A percentile compares a stretch with the other conserved stretches of the same genome.
Evolutionary conservation across 2,329 filamentous ascomycete species (phyloP).

Genomic region (Aureobasidium sp.): DNA sequence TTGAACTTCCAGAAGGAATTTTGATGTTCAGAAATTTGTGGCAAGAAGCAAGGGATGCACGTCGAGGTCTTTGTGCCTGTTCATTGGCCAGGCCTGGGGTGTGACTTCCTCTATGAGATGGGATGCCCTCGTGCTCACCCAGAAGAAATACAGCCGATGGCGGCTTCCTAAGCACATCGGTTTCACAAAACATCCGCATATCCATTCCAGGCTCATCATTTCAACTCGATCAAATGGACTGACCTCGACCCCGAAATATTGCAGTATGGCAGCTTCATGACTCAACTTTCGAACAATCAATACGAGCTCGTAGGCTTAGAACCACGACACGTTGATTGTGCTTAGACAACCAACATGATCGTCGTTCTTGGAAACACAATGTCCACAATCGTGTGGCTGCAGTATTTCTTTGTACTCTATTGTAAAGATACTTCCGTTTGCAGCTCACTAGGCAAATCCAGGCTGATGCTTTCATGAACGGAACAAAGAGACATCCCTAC

Average conservation of each 20-base stretch:
- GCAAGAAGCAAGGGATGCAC: neutral
- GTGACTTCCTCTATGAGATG: too few relatives aligned
- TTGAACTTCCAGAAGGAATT: neutral
- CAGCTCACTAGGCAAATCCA: neutral
- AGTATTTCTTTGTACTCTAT: neutral
- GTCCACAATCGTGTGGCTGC: neutral
- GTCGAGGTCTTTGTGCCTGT: neutral
- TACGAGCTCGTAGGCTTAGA: neutral
- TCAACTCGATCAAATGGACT: neutral
- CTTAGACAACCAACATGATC: neutral
- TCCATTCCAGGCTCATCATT: neutral
- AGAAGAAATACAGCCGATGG: too few relatives aligned
- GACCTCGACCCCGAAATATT: neutral
- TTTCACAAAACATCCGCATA: neutral
- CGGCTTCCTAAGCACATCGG: neutral
- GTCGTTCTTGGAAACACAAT: neutral
- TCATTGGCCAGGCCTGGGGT: neutral
- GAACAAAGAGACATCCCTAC: neutral
- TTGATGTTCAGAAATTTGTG: neutral
- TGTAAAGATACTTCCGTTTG: neutral
- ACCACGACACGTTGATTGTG: neutral
- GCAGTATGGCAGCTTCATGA: neutral
- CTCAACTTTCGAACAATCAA: neutral
- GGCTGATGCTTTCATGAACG: neutral
- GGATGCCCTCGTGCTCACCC: neutral